A percentile compares a stretch with the other conserved stretches of the same genome.
Evolutionary conservation across 108 stramenopile genomes (phyloP).

Genomic region (Epipyxis sp.): DNA sequence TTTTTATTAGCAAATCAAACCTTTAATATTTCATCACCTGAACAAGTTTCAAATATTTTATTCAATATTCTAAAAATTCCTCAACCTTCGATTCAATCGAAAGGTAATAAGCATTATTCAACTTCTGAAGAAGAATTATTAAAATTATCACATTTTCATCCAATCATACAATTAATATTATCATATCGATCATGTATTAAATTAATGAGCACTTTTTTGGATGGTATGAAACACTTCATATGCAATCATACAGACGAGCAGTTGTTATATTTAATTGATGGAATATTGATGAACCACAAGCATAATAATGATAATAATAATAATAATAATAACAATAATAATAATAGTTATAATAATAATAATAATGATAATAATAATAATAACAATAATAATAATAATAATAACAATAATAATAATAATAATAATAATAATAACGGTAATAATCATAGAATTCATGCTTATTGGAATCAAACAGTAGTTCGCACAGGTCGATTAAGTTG

Average conservation of each 20-base stretch:
- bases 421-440: background rate
- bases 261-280: too few species aligned
- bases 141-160: conserved; percentile 48
- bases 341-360: too few species aligned
- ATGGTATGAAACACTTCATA: conserved; percentile 47
- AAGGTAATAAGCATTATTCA: conserved; percentile 47
- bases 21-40: conserved; percentile 49
- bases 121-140: conserved; percentile 59
- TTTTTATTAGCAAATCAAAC: conserved; percentile 44
- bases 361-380: too few species aligned
- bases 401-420: conserved; percentile 16
- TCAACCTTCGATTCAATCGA: conserved; percentile 31
- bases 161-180: conserved; percentile 55
- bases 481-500: conserved; percentile 63
- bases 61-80: conserved; percentile 52
- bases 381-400: too few species aligned
- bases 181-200: conserved; percentile 55
- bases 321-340: too few species aligned
- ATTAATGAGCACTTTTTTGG: conserved; percentile 53
- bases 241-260: background rate
- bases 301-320: too few species aligned
- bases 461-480: conserved; percentile 59
- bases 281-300: too few species aligned
- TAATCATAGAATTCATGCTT: conserved; percentile 44
- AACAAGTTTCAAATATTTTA: conserved; percentile 55